Base-by-base conservation (phyloP, 805 yeast species). In the Ogataea neopini region DNA sequence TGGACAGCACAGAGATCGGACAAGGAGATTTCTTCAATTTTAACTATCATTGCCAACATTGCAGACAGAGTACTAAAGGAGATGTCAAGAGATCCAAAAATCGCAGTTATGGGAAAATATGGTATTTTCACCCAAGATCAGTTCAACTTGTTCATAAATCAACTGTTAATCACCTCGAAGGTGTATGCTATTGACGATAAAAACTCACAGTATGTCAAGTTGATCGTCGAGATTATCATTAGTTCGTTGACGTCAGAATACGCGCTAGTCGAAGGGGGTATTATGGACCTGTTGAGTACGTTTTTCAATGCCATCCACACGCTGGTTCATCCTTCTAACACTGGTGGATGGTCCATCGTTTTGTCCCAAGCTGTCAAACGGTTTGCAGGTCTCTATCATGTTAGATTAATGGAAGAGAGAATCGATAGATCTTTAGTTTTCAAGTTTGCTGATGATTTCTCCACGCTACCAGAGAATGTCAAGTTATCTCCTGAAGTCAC, bases 271-370 rank as follows among this genome's bases (percentile, higher is more conserved):
- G 48, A 61, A 2, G 71, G 62, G 15, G 81, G 82, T 5, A 72
- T 83, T 18, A 62, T 84, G 54, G 78, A 73, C 14, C 70, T 75
- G 41, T 58, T 91, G 4, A 70, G 71, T 18, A 74, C 80, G 0
- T 69, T 87, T 22, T 56, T 86, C n/a, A 81, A 81, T 45, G 81
- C 96, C 0, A 71, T 90, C 5, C 84, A 80, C 51, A 87, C 96
- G 15, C 88, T 84, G 66, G 83, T 83, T 3, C 97, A 94, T 64
- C 99, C 99, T 6, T 90, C 98, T 0, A 91, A 91, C 63, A 66
- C 74, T n/a, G 98, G 97, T 0, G 75, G 76, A n/a, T 91, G 98
- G 97, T 78, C 96, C 0, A 66, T 76, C 22, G 70, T 83, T 4
- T 77, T 92, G 25, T 75, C 95, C 0, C 79, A 79, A 48, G 75